Base-by-base conservation (phyloP, 1,139 yeast genomes). In the Zygosaccharomyces sapae region DNA sequence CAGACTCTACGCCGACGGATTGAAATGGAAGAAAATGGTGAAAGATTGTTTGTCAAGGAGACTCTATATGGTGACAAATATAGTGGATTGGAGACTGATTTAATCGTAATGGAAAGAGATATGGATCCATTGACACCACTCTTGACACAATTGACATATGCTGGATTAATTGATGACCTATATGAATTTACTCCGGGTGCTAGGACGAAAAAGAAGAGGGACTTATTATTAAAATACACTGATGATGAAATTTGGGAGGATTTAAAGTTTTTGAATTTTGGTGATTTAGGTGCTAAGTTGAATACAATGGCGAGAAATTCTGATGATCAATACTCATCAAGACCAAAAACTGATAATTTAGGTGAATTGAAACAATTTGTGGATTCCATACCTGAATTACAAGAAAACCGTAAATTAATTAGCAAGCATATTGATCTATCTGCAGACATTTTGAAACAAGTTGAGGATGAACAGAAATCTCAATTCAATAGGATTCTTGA, bases 91-190 rank as follows among this genome's bases (percentile, higher is more conserved):
- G 69, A 71, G 43, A 68, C 68, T 34, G 87, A 84, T 63, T 68
- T 90, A 41, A 75, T 92, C 12, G 82, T 90, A 1, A 60, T 92
- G 19, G 98, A 92, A 61, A 72, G 98, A 45, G 79, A 81, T 48
- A 64, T 82, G 30, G 98, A 92, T 67, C 74, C 79, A 42, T 63
- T 84, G 5, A 80, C 96, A 0, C 83, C 89, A 1, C 61, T 87
- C 10, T 69, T 88, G 51, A 80, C 82, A 31, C 97, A 92, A 59
- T 69, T 89, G 55, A 86, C 88, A 2, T 92, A 90, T 62, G 75
- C 79, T 31, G 98, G 98, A 0, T 70, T 92, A 10, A 71, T 89
- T 19, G 90, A 87, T 62, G 96, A 89, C 60, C 66, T 81, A 20
- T 74, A 81, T 56, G 79, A 76, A 77, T 79, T 44, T 70, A 74